Evolutionary conservation across 2,329 filamentous ascomycete genomes (phyloP), one percentile per base, ranked within the genome.

Genomic region (Fusarium musae): DNA sequence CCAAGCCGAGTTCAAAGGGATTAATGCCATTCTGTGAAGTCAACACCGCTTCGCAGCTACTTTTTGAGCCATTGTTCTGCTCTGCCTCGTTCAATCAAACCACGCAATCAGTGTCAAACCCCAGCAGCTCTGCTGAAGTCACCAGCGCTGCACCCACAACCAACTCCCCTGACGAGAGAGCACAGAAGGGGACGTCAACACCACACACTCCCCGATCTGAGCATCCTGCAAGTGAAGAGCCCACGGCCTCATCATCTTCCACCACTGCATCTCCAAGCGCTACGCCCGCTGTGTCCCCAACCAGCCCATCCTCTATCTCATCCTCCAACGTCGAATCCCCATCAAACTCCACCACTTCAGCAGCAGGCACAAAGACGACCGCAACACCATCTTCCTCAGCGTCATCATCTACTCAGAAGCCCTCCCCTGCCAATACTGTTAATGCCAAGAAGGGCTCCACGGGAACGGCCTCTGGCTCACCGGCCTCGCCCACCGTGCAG

Each of bases 401-500:
- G 17, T 37, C 57, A 19, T 32, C 59, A 26, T 61, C 72, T 23
- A 47, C 54, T 28, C 64, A 39, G 26, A 77, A 77, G 44, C 43
- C 68, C 34, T 67, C 67, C 6, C 67, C 66, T 3, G 69, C 75
- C 11, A 70, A 63, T 36, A 65, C 66, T 16, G 53, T 69, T 19
- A 76, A 64, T 19, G 62, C 53, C 50, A 82, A 81, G 64, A 71
- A 78, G 39, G 78, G 81, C 52, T 78, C 67, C 23, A 78, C 72
- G 30, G 78, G 76, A n/a, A 78, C 80, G 3, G 58, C 69, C 11
- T 74, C 74, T 13, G 75, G 79, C 10, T 60, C 79, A 7, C 56
- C 77, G 7, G 78, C 80, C 34, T 89, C 91, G 2, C 95, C 96
- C 5, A 95, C 95, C 0, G 96, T 97, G 2, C 96, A 99, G 81